Percentiles rank a stretch among this genome's conserved stretches.
These are phyloP conservation scores for Arthroderma sp. DNA, from an alignment of 2,329 filamentous ascomycete genomes.

Conservation along the genomic window DNA sequence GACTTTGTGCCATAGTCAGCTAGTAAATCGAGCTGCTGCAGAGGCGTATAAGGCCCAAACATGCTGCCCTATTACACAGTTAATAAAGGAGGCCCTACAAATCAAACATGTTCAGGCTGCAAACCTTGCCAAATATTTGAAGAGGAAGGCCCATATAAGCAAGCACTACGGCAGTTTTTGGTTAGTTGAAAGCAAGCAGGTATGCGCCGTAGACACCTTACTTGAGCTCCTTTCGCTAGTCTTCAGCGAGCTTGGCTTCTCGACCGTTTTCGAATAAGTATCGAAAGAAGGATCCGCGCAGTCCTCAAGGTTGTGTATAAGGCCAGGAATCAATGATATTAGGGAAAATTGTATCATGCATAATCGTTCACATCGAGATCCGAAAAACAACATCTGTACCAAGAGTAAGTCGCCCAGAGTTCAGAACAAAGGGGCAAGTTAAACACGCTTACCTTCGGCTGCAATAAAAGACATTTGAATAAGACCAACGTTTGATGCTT, in stretches of 20 bases:
- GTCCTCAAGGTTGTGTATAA: conserved; percentile 84
- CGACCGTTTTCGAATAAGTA: conserved; percentile 60
- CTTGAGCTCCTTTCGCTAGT: conserved; percentile 81
- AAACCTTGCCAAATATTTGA: conserved; percentile 83
- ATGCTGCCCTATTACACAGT: conserved; percentile 57
- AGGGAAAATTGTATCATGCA: conserved; percentile 99
- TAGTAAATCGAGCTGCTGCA: conserved; percentile 88
- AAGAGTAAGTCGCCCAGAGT: not conserved
- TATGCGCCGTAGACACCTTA: conserved; percentile 19
- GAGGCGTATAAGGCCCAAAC: conserved; percentile 89
- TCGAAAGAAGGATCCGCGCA: conserved; percentile 90
- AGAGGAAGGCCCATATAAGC: conserved; percentile 89
- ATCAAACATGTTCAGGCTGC: conserved; percentile 1
- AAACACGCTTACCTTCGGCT: conserved; percentile 61
- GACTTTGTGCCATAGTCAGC: conserved; percentile 92
- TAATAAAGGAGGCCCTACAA: conserved; percentile 8
- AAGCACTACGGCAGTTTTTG: conserved; percentile 42
- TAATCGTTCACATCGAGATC: conserved; percentile 83
- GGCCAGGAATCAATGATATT: conserved; percentile 83
- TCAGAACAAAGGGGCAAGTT: not conserved
- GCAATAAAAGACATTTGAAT: conserved; percentile 83
- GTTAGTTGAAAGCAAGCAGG: conserved; percentile 13
- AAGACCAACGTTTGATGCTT: conserved; percentile 88
- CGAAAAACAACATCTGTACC: conserved; percentile 88
- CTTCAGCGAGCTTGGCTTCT: conserved; percentile 68